Percentiles rank a stretch among this genome's conserved stretches.
phyloP scores from a whole-genome alignment of 371 early-diverging fungal species.

The Massospora cicadina region DNA sequence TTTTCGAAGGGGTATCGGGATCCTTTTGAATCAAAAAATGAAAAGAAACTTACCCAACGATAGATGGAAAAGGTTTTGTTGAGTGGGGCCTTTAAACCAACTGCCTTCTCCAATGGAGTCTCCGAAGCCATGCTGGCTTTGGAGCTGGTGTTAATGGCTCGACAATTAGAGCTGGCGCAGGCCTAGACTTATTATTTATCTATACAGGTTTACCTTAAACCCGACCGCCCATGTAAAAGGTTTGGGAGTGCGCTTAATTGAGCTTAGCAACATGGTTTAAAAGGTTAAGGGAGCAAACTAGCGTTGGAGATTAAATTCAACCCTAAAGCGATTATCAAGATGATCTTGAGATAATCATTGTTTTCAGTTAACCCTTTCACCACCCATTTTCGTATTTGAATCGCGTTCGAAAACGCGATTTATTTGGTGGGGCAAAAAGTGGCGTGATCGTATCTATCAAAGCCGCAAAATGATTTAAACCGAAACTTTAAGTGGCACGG shows the following conservation, averaged over 20 bases:
- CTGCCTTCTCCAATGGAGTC: not conserved
- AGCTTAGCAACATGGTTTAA: not conserved
- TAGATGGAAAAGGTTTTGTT: conserved; percentile 50
- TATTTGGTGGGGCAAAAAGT: too few species aligned
- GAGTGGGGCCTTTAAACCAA: conserved; percentile 18
- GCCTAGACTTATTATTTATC: not conserved
- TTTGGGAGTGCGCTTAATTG: not conserved
- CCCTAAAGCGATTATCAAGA: not conserved
- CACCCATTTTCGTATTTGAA: too few species aligned
- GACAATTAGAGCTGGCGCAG: not conserved
- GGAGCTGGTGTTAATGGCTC: conserved; percentile 2
- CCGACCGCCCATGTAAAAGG: not conserved
- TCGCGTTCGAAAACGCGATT: too few species aligned
- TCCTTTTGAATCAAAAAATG: conserved; percentile 25
- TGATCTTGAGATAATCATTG: not conserved
- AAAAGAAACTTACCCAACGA: conserved; percentile 35
- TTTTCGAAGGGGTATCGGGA: conserved; percentile 75
- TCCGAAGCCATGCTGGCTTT: conserved; percentile 2
- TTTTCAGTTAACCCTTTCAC: too few species aligned
- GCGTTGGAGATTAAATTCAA: not conserved
- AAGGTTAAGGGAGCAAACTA: not conserved
- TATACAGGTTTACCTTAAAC: not conserved
- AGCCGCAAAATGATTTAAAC: too few species aligned
- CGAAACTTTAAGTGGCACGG: too few species aligned
- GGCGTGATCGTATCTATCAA: too few species aligned